A percentile compares a stretch with the other conserved stretches of the same genome.
Evolutionary conservation across 192 early-diverging fungal species (phyloP).

Genomic region (Funneliformis geosporum): DNA sequence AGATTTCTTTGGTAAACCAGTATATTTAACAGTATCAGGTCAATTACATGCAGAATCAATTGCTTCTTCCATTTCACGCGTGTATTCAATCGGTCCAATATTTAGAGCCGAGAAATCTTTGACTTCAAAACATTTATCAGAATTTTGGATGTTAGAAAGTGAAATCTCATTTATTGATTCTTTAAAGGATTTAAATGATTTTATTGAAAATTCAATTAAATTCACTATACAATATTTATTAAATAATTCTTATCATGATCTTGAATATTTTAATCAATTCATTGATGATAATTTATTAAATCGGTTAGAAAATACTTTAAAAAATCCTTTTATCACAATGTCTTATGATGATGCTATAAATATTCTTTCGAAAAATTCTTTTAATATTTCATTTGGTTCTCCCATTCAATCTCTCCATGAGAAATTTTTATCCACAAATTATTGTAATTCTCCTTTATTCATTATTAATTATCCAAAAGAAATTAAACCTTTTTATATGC

Average conservation of each 20-base stretch:
- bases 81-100: conserved; percentile 79
- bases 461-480: conserved; percentile 83
- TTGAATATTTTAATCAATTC: conserved; percentile 61
- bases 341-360: conserved; percentile 81
- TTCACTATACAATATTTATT: conserved; percentile 57
- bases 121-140: conserved; percentile 82
- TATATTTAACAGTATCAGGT: conserved; percentile 81
- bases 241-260: conserved; percentile 55
- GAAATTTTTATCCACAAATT: conserved; percentile 68
- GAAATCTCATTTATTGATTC: conserved; percentile 75
- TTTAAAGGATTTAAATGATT: conserved; percentile 62
- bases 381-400: conserved; percentile 65
- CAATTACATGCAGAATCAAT: conserved; percentile 86
- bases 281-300: conserved; percentile 52
- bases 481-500: conserved; percentile 92
- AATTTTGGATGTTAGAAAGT: conserved; percentile 95
- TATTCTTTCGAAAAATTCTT: conserved; percentile 62
- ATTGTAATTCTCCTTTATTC: conserved; percentile 78
- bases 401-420: conserved; percentile 86
- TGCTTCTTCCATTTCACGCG: conserved; percentile 67
- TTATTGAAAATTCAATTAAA: conserved; percentile 68
- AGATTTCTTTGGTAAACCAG: conserved; percentile 75
- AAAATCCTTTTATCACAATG: conserved; percentile 66
- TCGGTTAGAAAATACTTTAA: conserved; percentile 41
- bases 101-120: conserved; percentile 85